A percentile compares a stretch with the other conserved stretches of the same genome.
Evolutionary conservation across 176 grass and related monocot species (phyloP).

Genomic region (Oryza meyeriana): DNA sequence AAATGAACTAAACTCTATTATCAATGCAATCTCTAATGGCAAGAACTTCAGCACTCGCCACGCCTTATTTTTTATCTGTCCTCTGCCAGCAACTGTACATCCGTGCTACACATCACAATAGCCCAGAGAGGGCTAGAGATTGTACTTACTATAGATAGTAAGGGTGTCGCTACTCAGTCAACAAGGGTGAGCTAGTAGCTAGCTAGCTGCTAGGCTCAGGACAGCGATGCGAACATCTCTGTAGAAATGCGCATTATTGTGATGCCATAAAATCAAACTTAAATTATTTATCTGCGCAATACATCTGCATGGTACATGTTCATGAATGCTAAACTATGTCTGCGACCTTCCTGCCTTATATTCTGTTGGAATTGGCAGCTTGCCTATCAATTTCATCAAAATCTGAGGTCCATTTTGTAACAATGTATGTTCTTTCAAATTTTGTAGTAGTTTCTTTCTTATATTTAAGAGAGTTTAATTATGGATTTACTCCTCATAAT

Average conservation of each 20-base stretch:
- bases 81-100: too few species aligned
- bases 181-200: not conserved
- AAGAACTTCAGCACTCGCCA: too few species aligned
- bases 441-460: not conserved
- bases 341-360: not conserved
- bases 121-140: not conserved
- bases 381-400: not conserved
- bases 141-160: not conserved
- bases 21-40: not conserved
- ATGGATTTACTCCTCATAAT: not conserved
- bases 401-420: not conserved
- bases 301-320: not conserved
- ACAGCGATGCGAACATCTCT: not conserved
- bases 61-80: too few species aligned
- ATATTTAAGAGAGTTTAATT: not conserved
- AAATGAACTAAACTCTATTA: not conserved
- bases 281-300: not conserved
- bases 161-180: not conserved
- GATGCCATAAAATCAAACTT: not conserved
- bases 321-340: not conserved
- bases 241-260: not conserved
- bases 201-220: not conserved
- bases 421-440: not conserved
- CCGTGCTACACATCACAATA: not conserved
- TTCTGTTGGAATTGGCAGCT: not conserved